Conservation (phyloP, 148 eudicot species). For the Cornus kousa region DNA sequence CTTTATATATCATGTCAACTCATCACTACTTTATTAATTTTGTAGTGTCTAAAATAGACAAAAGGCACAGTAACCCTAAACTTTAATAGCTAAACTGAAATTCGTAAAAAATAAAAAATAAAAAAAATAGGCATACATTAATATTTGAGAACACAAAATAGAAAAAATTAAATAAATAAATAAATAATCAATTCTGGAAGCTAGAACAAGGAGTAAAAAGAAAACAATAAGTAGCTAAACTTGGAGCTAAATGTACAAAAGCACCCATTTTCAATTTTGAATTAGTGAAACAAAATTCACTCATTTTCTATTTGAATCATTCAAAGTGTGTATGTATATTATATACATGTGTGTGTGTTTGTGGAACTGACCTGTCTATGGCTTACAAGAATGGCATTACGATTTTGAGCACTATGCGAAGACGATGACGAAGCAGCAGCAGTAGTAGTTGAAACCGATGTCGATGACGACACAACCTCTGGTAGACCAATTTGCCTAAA, state of each 20-base stretch:
- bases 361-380: slow-evolving; percentile 61
- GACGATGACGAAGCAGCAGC: slow-evolving; percentile 21
- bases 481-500: slow-evolving; percentile 23
- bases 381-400: slow-evolving; percentile 80
- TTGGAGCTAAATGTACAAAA: not conserved
- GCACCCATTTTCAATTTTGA: not conserved
- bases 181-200: too few species aligned
- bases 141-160: too few species aligned
- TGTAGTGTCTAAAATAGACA: not conserved
- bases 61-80: not conserved
- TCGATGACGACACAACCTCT: slow-evolving; percentile 18
- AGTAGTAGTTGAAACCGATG: slow-evolving; percentile 14
- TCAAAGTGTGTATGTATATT: not conserved
- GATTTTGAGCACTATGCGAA: slow-evolving; percentile 29
- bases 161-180: too few species aligned
- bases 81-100: too few species aligned
- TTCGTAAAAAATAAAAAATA: not conserved
- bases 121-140: not conserved
- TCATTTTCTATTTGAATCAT: too few species aligned
- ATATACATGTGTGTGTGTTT: not conserved
- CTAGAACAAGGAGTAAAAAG: too few species aligned
- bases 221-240: too few species aligned
- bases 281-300: too few species aligned
- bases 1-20: not conserved
- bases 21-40: too few species aligned